These are phyloP conservation scores for Anthracocystis panici-leucophaei DNA, from an alignment of 1,284 basidiomycete genomes.

Conservation along the genomic window DNA sequence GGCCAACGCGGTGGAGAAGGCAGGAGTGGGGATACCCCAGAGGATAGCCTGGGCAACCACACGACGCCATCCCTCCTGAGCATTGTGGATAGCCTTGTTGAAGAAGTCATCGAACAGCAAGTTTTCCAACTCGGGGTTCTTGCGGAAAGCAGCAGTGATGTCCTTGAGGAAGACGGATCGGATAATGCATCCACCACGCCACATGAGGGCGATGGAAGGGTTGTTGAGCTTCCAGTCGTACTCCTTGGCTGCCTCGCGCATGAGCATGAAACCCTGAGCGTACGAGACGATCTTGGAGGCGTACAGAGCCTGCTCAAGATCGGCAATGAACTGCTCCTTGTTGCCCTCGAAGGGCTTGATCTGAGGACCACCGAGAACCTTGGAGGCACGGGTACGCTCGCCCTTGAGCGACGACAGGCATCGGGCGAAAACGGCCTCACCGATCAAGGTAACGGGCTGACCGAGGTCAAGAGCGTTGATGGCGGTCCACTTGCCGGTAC, in stretches of 20 bases:
- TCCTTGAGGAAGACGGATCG: slow-evolving; percentile 70
- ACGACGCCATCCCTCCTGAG: slow-evolving; percentile 98
- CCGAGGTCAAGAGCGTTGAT: slow-evolving; percentile 97
- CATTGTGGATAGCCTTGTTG: slow-evolving; percentile 90
- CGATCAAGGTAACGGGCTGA: slow-evolving; percentile 90
- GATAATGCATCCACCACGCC: slow-evolving; percentile 99
- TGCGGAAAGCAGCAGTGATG: slow-evolving; percentile 85
- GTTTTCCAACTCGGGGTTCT: slow-evolving; percentile 88
- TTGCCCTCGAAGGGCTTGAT: slow-evolving; percentile 95
- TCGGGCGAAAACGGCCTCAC: slow-evolving; percentile 98
- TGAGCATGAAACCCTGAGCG: slow-evolving; percentile 99
- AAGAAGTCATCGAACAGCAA: slow-evolving; percentile 98
- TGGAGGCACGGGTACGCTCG: slow-evolving; percentile 95
- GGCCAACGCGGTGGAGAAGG: slow-evolving; percentile 94
- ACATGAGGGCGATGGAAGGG: slow-evolving; percentile 97
- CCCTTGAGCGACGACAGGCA: slow-evolving; percentile 97
- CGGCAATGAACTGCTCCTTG: slow-evolving; percentile 98
- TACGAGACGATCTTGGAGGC: slow-evolving; percentile 90
- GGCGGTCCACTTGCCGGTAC: slow-evolving; percentile 99
- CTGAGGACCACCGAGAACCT: slow-evolving; percentile 87
- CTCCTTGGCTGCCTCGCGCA: slow-evolving; percentile 97
- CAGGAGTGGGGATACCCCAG: slow-evolving; percentile 97
- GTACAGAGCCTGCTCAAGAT: slow-evolving; percentile 98
- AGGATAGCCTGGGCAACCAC: slow-evolving; percentile 95
- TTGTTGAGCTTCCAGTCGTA: slow-evolving; percentile 79